phyloP scores from a whole-genome alignment of 192 early-diverging fungal species.

The Rhizophlyctis rosea region DNA sequence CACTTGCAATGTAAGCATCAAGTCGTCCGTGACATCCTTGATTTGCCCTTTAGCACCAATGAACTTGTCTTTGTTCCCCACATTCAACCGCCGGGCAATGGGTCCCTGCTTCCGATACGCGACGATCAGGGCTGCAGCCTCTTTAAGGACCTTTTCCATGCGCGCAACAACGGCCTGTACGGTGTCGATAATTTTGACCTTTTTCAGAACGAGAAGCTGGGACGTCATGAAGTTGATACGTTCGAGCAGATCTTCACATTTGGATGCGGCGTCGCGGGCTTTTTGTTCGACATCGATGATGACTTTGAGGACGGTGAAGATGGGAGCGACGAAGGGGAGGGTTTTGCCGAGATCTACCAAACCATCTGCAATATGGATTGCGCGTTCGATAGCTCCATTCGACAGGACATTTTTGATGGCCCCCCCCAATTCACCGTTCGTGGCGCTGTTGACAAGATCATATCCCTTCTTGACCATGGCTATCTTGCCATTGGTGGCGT shows the following conservation, averaged over 20 bases:
- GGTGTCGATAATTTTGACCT: constrained; percentile 32
- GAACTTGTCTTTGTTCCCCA: constrained; percentile 51
- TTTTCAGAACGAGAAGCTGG: constrained; percentile 45
- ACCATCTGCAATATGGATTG: constrained; percentile 9
- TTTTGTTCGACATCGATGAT: constrained; percentile 51
- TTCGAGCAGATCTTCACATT: constrained; percentile 52
- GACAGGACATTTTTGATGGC: neutral
- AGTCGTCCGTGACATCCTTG: constrained; percentile 39
- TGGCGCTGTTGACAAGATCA: neutral
- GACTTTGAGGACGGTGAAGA: constrained; percentile 50
- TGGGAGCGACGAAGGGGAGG: constrained; percentile 50
- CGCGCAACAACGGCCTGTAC: constrained; percentile 36
- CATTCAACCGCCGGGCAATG: constrained; percentile 47
- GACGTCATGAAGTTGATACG: constrained; percentile 56
- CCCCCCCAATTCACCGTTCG: neutral
- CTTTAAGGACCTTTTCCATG: constrained; percentile 43
- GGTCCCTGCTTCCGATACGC: constrained; percentile 48
- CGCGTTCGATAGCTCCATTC: constrained; percentile 11
- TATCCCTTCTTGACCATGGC: neutral
- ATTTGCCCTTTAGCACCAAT: constrained; percentile 30
- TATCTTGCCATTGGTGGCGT: neutral
- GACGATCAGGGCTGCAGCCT: constrained; percentile 38
- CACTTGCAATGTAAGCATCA: constrained; percentile 55
- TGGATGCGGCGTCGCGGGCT: constrained; percentile 47
- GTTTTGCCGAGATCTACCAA: constrained; percentile 16